Percentiles rank a stretch among this genome's conserved stretches.
Conservation (phyloP, 2,329 filamentous ascomycete species). For the Myrmaecium sp. region DNA sequence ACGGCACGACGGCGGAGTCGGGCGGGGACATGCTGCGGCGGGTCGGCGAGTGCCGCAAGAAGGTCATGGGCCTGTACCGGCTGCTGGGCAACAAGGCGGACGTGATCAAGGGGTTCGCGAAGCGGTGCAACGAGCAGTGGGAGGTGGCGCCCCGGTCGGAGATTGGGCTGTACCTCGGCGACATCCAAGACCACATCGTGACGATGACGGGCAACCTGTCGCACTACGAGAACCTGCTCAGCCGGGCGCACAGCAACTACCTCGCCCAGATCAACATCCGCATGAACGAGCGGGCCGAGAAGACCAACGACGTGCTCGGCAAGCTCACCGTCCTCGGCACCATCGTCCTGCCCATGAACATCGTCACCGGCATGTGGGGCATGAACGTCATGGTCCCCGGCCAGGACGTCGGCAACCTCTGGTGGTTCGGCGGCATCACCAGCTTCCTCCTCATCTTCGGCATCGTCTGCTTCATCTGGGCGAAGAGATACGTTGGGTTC, state of each 20-base stretch:
- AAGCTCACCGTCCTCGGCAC: slow-evolving; percentile 92
- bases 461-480: slow-evolving; percentile 59
- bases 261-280: slow-evolving; percentile 98
- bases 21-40: slow-evolving; percentile 75
- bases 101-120: slow-evolving; percentile 97
- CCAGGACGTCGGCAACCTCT: slow-evolving; percentile 57
- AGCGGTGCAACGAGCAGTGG: slow-evolving; percentile 96
- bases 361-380: slow-evolving; percentile 94
- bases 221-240: slow-evolving; percentile 90
- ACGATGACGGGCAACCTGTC: slow-evolving; percentile 95
- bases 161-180: slow-evolving; percentile 91
- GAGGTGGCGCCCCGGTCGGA: slow-evolving; percentile 87
- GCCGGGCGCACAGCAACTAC: slow-evolving; percentile 86
- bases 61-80: slow-evolving; percentile 89
- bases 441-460: slow-evolving; percentile 65
- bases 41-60: slow-evolving; percentile 88
- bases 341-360: slow-evolving; percentile 96
- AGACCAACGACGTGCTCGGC: slow-evolving; percentile 86
- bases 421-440: slow-evolving; percentile 42
- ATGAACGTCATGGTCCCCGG: slow-evolving; percentile 98
- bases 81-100: slow-evolving; percentile 93
- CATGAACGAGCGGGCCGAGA: slow-evolving; percentile 95
- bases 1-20: slow-evolving; percentile 26
- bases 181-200: slow-evolving; percentile 97
- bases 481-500: slow-evolving; percentile 74